phyloP scores from a whole-genome alignment of 2,329 filamentous ascomycete species.

The Fusarium sp. region DNA sequence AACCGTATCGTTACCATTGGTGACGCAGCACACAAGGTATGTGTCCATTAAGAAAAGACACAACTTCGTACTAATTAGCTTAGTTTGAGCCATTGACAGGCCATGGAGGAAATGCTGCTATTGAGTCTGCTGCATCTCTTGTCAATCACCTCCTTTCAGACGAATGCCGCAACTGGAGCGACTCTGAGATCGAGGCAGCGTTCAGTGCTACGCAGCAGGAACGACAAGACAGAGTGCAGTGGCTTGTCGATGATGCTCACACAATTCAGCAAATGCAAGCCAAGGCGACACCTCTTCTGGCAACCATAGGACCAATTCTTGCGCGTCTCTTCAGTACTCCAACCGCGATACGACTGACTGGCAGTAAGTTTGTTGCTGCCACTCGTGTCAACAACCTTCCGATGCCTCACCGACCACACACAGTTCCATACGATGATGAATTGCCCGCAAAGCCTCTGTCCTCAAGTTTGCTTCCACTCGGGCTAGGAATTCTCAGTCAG shows the following conservation, averaged over 20 bases:
- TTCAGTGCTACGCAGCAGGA: neutral
- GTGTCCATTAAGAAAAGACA: no score
- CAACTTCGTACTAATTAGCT: no score
- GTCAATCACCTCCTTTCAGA: neutral
- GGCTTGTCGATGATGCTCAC: slow-evolving; percentile 4
- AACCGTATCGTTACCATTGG: slow-evolving; percentile 8
- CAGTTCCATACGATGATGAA: neutral
- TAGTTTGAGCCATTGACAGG: slow-evolving; percentile 11
- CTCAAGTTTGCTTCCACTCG: neutral
- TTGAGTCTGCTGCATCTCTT: slow-evolving; percentile 6
- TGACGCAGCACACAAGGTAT: slow-evolving; percentile 25
- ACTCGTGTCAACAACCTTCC: neutral
- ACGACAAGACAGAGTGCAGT: neutral
- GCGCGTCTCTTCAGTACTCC: rapidly evolving
- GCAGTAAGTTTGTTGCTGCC: neutral
- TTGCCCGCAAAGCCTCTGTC: neutral
- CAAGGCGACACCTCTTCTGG: neutral
- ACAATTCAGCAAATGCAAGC: neutral
- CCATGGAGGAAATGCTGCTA: neutral
- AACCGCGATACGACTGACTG: rapidly evolving
- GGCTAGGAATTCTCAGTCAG: neutral
- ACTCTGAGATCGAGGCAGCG: neutral
- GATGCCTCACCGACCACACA: neutral
- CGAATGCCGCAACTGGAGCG: neutral
- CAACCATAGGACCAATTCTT: neutral